These are phyloP conservation scores for Chrysochromulina parva DNA, from an alignment of 78 protist genomes.

Conservation along the genomic window DNA sequence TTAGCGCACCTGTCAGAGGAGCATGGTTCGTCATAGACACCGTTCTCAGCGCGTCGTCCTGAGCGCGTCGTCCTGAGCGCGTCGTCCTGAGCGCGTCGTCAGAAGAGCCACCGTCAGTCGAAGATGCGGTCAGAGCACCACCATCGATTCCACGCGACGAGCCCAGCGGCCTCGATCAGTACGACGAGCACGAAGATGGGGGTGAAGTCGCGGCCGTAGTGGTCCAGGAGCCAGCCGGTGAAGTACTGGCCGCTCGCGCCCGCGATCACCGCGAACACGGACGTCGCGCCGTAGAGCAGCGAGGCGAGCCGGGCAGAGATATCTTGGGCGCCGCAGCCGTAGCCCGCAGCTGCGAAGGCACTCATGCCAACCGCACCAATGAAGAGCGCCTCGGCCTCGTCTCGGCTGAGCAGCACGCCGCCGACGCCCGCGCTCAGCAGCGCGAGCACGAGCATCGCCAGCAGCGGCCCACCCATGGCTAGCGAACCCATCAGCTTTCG, in stretches of 20 bases:
- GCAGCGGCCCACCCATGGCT: neutral
- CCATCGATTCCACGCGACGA: neutral
- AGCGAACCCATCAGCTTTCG: neutral
- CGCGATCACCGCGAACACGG: neutral
- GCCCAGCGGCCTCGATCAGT: neutral
- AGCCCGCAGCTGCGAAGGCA: neutral
- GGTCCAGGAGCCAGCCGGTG: neutral
- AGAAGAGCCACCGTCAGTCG: neutral
- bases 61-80: too few relatives aligned
- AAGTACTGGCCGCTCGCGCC: constrained; percentile 9
- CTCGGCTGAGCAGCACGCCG: neutral
- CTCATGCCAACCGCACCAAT: neutral
- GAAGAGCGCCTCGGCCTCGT: neutral
- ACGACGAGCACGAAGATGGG: neutral
- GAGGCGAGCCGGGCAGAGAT: neutral
- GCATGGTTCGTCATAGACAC: too few relatives aligned
- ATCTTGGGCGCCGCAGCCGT: constrained; percentile 18
- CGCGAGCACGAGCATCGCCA: neutral
- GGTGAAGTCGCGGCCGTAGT: neutral
- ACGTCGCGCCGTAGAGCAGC: neutral
- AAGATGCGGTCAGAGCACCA: neutral
- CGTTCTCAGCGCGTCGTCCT: too few relatives aligned
- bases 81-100: too few relatives aligned
- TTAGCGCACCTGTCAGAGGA: too few relatives aligned
- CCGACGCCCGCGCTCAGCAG: neutral